phyloP scores from a whole-genome alignment of 176 grass and related monocot species.

The Ananas comosus region DNA sequence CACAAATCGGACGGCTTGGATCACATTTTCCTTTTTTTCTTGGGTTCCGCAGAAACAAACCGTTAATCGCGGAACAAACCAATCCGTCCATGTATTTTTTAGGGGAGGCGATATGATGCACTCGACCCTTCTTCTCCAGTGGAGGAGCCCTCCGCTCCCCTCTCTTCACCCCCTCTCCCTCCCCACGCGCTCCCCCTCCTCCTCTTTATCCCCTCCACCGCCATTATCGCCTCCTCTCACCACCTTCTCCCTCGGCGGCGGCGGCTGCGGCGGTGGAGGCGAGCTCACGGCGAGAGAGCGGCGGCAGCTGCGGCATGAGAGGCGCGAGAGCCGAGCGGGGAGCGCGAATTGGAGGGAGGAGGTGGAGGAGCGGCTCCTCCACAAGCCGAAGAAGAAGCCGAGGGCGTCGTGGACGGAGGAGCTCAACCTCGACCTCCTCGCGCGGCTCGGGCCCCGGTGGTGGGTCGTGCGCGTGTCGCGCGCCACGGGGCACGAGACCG shows the following conservation, averaged over 20 bases:
- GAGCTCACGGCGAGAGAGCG: slow-evolving; percentile 49
- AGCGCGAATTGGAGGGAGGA: slow-evolving; percentile 69
- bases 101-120: background rate
- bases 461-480: slow-evolving; percentile 74
- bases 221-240: background rate
- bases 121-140: background rate
- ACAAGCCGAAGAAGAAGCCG: slow-evolving; percentile 40
- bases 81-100: background rate
- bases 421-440: slow-evolving; percentile 64
- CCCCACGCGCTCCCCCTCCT: background rate
- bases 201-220: background rate
- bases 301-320: slow-evolving; percentile 44
- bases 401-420: slow-evolving; percentile 43
- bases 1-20: no score
- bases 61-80: background rate
- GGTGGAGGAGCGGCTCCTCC: slow-evolving; percentile 69
- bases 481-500: slow-evolving; percentile 51
- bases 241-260: background rate
- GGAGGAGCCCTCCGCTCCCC: background rate
- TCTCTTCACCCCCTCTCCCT: background rate
- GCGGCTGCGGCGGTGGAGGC: background rate
- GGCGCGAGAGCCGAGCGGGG: slow-evolving; percentile 40
- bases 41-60: no score
- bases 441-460: slow-evolving; percentile 72
- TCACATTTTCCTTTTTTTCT: no score